Evolutionary conservation across 129 eudicot species (phyloP).

Genomic region (Arctium minus): DNA sequence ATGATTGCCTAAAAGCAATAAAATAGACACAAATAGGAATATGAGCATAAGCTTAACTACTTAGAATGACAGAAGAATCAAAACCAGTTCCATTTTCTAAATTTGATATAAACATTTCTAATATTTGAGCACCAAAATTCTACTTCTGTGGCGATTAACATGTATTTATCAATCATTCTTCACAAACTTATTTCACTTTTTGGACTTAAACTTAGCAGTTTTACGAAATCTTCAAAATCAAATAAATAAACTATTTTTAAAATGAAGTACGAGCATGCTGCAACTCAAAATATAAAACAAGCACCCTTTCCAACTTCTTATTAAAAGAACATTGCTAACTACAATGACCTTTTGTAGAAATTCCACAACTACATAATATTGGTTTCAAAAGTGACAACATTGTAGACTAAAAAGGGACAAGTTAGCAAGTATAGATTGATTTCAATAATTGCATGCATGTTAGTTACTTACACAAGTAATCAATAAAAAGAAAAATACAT

Average conservation of each 20-base stretch:
- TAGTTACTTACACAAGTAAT: not conserved
- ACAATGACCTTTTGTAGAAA: not conserved
- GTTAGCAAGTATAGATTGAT: not conserved
- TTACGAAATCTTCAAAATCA: not conserved
- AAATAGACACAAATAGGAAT: not conserved
- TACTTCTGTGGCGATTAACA: not conserved
- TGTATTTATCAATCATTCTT: not conserved
- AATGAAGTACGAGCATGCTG: not conserved
- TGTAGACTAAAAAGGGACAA: not conserved
- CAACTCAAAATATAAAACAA: not conserved
- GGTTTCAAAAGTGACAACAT: not conserved
- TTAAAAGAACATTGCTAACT: not conserved
- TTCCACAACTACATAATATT: not conserved
- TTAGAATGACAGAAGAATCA: not conserved
- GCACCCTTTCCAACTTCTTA: not conserved
- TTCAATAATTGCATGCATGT: not conserved
- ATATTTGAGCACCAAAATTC: not conserved
- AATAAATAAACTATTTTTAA: not conserved
- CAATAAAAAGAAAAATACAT: not conserved
- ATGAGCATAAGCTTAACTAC: constrained; percentile 1
- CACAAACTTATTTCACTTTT: not conserved
- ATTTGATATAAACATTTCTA: not conserved
- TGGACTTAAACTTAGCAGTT: not conserved
- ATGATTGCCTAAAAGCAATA: constrained; percentile 10
- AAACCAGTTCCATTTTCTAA: not conserved